These are phyloP conservation scores for Physaria fendleri DNA, from an alignment of 345 rosid species.

Conservation along the genomic window DNA sequence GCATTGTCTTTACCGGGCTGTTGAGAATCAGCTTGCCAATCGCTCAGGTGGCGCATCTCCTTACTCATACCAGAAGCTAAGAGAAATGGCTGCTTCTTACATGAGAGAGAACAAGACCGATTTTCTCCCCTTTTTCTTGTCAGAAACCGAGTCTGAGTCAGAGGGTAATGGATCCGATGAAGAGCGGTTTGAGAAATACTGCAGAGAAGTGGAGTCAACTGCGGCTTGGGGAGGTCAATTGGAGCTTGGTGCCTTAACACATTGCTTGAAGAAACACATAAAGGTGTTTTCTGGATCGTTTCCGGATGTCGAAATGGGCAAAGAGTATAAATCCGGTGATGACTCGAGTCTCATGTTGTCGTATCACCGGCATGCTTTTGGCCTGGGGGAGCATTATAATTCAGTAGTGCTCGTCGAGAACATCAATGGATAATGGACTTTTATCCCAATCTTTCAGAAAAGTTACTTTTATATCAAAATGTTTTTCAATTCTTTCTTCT, in stretches of 20 bases:
- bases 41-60: conserved; percentile 58
- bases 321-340: conserved; percentile 23
- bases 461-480: conserved; percentile 14
- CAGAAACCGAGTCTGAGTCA: conserved; percentile 15
- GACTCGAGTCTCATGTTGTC: conserved; percentile 34
- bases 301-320: conserved; percentile 37
- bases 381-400: conserved; percentile 55
- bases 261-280: conserved; percentile 32
- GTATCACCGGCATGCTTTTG: conserved; percentile 50
- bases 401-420: conserved; percentile 27
- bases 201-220: conserved; percentile 30
- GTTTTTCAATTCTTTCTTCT: background rate
- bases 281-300: conserved; percentile 32
- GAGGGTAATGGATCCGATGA: conserved; percentile 8
- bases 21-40: conserved; percentile 70
- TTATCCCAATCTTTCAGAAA: conserved; percentile 6
- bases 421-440: background rate
- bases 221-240: conserved; percentile 33
- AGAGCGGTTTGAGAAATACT: conserved; percentile 33
- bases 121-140: conserved; percentile 51
- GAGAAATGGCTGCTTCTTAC: conserved; percentile 75
- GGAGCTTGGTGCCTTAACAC: conserved; percentile 35
- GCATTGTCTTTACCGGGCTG: conserved; percentile 88
- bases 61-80: conserved; percentile 53
- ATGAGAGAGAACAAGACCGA: conserved; percentile 59